Evolutionary conservation across 495 filamentous ascomycete species (phyloP), one percentile per base, ranked within the genome.

Genomic region (Penicillium cosmopolitanum): DNA sequence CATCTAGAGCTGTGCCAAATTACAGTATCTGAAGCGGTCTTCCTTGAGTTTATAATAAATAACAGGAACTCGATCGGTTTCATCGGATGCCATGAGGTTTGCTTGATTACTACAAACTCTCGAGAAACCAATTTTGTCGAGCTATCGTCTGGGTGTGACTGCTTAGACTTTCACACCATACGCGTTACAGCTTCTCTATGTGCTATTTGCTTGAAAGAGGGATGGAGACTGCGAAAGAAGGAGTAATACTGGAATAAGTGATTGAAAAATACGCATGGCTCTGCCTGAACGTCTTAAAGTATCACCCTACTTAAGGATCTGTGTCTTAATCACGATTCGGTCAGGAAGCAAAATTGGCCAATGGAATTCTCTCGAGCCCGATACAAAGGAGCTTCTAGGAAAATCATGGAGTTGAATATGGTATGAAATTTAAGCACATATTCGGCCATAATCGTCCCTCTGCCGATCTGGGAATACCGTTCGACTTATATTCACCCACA

Each of bases 341-440:
- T 28, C 25, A 28, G 1, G 25, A 28, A 28, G 25, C 25, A 1
- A 28, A n/a, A 28, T 28, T 28, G 25, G 25, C 25, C 25, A 28
- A 28, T 28, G 25, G 25, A 28, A 28, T 28, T 2, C 25, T 28
- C 25, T 28, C 4, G 25, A 28, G 25, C 25, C 25, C 25, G 25
- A 28, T 28, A 28, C 25, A 28, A 28, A 28, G 25, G 25, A 28
- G 4, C 25, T 28, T 1, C 25, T 3, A 28, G 25, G 25, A 28
- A 28, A 28, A 28, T 28, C 25, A 28, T 28, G 25, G 25, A 28
- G 25, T 28, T 28, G 25, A 28, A 28, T 28, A 28, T 28, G 25
- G 25, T 28, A 28, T 28, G 25, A 3, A 28, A 72, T 69, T 69
- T 67, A 69, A 60, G 61, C 25, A 28, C 25, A 28, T 28, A 28